Evolutionary conservation across 2,329 filamentous ascomycete genomes (phyloP).

Genomic region (Neofusicoccum cordaticola): DNA sequence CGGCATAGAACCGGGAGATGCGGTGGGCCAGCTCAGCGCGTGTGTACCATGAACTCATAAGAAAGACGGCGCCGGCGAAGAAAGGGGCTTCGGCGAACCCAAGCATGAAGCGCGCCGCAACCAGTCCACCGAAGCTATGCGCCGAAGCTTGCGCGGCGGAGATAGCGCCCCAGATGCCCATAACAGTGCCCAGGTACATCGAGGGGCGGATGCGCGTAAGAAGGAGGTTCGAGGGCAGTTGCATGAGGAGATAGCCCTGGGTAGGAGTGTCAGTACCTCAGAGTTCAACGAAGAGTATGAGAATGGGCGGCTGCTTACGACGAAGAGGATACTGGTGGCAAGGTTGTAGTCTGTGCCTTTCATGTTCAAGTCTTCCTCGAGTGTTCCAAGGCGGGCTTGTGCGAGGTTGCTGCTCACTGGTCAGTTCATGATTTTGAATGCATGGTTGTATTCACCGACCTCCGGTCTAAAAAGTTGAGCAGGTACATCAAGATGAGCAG

Average conservation of each 20-base stretch:
- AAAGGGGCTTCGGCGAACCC: constrained; percentile 49
- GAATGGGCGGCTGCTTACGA: constrained; percentile 21
- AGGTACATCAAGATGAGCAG: constrained; percentile 30
- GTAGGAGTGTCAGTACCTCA: neutral
- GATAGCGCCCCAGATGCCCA: constrained; percentile 43
- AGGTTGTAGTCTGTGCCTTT: constrained; percentile 59
- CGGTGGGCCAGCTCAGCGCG: constrained; percentile 16
- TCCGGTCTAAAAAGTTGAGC: constrained; percentile 29
- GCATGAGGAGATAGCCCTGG: constrained; percentile 58
- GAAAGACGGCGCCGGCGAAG: constrained; percentile 22
- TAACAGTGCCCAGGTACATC: constrained; percentile 51
- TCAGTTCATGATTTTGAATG: neutral
- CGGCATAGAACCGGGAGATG: constrained; percentile 18
- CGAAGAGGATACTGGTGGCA: constrained; percentile 62
- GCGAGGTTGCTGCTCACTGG: constrained; percentile 64
- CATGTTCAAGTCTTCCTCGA: constrained; percentile 20
- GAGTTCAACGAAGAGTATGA: neutral
- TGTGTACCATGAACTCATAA: constrained; percentile 27
- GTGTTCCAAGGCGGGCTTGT: constrained; percentile 51
- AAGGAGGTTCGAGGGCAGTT: constrained; percentile 60
- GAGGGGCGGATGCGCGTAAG: constrained; percentile 55
- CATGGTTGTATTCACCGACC: neutral
- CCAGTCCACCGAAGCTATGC: constrained; percentile 42
- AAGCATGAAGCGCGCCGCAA: constrained; percentile 50
- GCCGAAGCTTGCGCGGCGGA: constrained; percentile 49